Evolutionary conservation across 192 early-diverging fungal genomes (phyloP).

Genomic region (Funneliformis mosseae): DNA sequence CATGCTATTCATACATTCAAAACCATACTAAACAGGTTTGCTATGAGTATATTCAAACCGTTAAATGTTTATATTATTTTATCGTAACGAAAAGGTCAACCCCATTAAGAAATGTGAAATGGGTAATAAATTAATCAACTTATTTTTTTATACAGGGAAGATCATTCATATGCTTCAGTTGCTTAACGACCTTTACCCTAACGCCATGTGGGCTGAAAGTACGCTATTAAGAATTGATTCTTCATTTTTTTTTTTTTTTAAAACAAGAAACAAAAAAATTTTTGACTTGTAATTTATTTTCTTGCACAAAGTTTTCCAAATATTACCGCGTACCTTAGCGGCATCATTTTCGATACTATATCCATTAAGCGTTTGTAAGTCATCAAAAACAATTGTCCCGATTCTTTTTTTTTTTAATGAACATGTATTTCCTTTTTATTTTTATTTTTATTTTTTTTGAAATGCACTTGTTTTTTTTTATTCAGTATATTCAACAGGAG

Average conservation of each 20-base stretch:
- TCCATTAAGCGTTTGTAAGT: background rate
- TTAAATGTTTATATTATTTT: too few species aligned
- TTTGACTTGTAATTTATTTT: background rate
- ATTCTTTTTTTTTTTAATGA: background rate
- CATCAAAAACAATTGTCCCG: too few species aligned
- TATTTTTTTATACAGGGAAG: background rate
- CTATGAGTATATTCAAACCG: too few species aligned
- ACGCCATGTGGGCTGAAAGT: background rate
- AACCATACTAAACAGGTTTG: too few species aligned
- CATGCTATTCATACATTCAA: too few species aligned
- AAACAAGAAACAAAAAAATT: too few species aligned
- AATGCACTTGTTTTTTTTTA: background rate
- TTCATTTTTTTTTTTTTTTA: background rate
- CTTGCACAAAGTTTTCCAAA: background rate
- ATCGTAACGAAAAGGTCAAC: too few species aligned
- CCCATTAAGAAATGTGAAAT: too few species aligned
- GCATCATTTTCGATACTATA: conserved; percentile 1
- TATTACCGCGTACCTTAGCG: background rate
- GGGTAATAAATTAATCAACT: too few species aligned
- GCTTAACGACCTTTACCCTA: background rate
- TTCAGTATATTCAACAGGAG: background rate
- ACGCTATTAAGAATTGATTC: background rate
- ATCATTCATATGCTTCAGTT: background rate
- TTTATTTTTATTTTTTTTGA: too few species aligned
- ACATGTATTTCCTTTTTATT: too few species aligned